Base-by-base conservation (phyloP, 768 basidiomycete genomes). In the Terana coerulea region DNA sequence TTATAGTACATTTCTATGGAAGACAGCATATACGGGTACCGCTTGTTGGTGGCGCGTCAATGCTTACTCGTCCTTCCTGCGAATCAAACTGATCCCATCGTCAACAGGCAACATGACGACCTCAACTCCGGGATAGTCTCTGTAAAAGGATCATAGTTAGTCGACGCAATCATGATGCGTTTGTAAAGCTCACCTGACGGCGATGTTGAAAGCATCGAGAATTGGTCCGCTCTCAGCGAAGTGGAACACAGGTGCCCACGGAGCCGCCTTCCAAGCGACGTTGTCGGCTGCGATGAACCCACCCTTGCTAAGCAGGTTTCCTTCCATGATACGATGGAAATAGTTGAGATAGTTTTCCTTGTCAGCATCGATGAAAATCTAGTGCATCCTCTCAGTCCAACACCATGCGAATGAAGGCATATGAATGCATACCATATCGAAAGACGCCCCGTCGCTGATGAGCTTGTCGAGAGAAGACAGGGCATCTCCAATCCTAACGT, bases 291-390 rank as follows among this genome's bases (percentile, higher is more conserved):
- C 50, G 26, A 55, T 51, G 25, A 55, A 46, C 8, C 54, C 54
- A 8, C 31, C 31, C 26, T 51, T 47, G 31, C 43, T 35, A 6
- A 55, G 54, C 7, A 55, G 37, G 3, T 28, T 34, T n/a, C 41
- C 21, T 12, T 37, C 44, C 5, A 51, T 12, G n/a, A 55, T 28
- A 9, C 45, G 42, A 22, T 52, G 19, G 33, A 55, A 43, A 42
- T 55, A 55, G 14, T 39, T 40, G 39, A 40, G 30, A 26, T 55
- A 55, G 29, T 36, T 46, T 15, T 8, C 26, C 36, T 55, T 55
- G 50, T 55, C 54, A 8, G 54, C 54, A 29, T 55, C 54, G 43
- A 55, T 51, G 36, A 55, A 55, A 2, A 55, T 45, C 54, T 55
- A 24, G 22, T 24, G 9, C 15, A 2, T 8, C 10, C n/a, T 39